Percentiles rank a stretch among this genome's conserved stretches.
Evolutionary conservation across 2,329 filamentous ascomycete species (phyloP).

Genomic region (Sporothrix luriei): DNA sequence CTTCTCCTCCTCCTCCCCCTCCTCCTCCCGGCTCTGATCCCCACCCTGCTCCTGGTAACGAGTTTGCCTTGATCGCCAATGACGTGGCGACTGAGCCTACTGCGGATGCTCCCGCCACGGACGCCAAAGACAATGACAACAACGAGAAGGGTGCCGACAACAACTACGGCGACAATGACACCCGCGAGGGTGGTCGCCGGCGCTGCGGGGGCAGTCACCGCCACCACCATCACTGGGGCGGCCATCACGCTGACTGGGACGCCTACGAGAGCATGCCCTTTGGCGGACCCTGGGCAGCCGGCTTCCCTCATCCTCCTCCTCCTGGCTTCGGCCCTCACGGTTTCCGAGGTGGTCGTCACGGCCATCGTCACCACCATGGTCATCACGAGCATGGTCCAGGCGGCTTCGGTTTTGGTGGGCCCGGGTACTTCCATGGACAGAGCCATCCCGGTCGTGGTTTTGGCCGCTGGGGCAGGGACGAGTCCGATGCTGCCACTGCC

Average conservation of each 20-base stretch:
- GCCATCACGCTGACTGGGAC: slow-evolving; percentile 24
- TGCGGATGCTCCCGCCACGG: neutral
- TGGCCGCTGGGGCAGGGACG: slow-evolving; percentile 23
- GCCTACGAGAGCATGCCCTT: slow-evolving; percentile 13
- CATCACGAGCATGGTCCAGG: slow-evolving; percentile 8
- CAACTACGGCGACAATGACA: slow-evolving; percentile 7
- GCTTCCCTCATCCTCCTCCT: slow-evolving; percentile 8
- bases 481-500: slow-evolving; percentile 32
- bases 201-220: neutral
- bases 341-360: slow-evolving; percentile 16
- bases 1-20: slow-evolving; percentile 28
- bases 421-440: slow-evolving; percentile 6
- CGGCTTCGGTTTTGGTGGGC: neutral
- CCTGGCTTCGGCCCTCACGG: neutral
- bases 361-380: slow-evolving; percentile 5
- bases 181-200: neutral
- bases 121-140: slow-evolving; percentile 7
- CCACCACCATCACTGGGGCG: slow-evolving; percentile 23
- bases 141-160: slow-evolving; percentile 16
- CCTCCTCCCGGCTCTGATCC: slow-evolving; percentile 13
- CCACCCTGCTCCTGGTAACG: neutral
- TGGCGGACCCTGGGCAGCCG: slow-evolving; percentile 16
- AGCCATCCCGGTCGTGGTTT: neutral
- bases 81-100: neutral
- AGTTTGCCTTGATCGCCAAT: neutral